Base-by-base conservation (phyloP, 1,284 basidiomycete genomes). In the Peniophora sp. region DNA sequence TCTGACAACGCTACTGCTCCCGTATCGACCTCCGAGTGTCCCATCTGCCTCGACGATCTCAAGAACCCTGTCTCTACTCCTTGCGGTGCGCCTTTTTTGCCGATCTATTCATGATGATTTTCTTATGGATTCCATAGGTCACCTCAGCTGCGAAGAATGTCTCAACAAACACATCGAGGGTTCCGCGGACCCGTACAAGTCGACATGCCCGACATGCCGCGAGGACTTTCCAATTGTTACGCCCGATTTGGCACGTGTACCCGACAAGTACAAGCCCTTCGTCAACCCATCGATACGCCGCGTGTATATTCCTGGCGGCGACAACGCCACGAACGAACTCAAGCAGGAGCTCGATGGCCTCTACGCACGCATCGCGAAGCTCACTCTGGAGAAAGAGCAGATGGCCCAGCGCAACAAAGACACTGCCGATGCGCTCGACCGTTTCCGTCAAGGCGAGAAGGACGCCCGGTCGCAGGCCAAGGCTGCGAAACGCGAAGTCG, bases 121-220 rank as follows among this genome's bases (percentile, higher is more conserved):
- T 2, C 11, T 20, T 14, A 17, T 14, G 6, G 11, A 16, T 45
- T 53, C n/a, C 6, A 14, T 52, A 84, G 81, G 83, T 20, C 83
- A 85, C 53, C 61, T 85, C 16, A 78, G 79, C 59, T 85, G 83
- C 64, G 73, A 74, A 49, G 63, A 65, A 17, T 85, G 84, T 54
- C 68, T 85, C 9, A 65, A 67, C 2, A 58, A 63, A 23, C 69
- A 79, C 55, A 72, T 81, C 39, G 65, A 65, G n/a, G 63, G 70
- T 3, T 68, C 69, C 16, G 61, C 69, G 45, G 66, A 74, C 51
- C 70, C 62, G 27, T 64, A 66, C 54, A 62, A 63, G 51, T 66
- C 74, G 57, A 56, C 69, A 16, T 85, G 83, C 57, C 83, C 84
- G 1, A 74, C 75, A 1, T 86, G 83, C 61, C 74, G 83, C 20